Evolutionary conservation across 164 flowering plant genomes (phyloP).

Genomic region (Tinospora cordifolia): DNA sequence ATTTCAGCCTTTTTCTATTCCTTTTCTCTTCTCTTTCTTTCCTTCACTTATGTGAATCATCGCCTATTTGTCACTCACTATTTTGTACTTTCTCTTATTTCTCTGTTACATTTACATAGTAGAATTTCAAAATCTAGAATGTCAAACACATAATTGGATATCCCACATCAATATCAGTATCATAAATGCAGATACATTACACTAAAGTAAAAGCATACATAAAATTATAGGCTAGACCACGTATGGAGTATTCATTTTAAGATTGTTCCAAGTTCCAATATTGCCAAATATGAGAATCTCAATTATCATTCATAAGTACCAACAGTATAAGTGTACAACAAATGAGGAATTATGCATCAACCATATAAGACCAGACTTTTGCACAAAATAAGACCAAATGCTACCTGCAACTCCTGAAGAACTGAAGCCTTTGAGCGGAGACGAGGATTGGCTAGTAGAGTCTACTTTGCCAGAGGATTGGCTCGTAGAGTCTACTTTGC

Average conservation of each 20-base stretch:
- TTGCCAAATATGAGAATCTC: neutral
- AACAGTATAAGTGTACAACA: neutral
- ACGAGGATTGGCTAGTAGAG: neutral
- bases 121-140: no score
- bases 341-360: neutral
- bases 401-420: slow-evolving; percentile 19
- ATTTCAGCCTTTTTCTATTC: no score
- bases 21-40: no score
- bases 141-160: no score
- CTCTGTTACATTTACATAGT: no score
- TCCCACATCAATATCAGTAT: no score
- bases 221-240: no score
- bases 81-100: no score
- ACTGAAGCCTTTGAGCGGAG: slow-evolving; percentile 13
- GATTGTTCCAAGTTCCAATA: neutral
- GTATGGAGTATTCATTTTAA: neutral
- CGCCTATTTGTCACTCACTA: no score
- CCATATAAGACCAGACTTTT: neutral
- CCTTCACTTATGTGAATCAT: no score
- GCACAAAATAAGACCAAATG: neutral
- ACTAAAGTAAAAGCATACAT: no score
- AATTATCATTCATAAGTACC: neutral
- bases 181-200: no score
- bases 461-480: slow-evolving; percentile 1
- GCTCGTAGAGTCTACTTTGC: slow-evolving; percentile 6